These are phyloP conservation scores for Chlorella sp. DNA, from an alignment of 139 green algal genomes.

Conservation along the genomic window DNA sequence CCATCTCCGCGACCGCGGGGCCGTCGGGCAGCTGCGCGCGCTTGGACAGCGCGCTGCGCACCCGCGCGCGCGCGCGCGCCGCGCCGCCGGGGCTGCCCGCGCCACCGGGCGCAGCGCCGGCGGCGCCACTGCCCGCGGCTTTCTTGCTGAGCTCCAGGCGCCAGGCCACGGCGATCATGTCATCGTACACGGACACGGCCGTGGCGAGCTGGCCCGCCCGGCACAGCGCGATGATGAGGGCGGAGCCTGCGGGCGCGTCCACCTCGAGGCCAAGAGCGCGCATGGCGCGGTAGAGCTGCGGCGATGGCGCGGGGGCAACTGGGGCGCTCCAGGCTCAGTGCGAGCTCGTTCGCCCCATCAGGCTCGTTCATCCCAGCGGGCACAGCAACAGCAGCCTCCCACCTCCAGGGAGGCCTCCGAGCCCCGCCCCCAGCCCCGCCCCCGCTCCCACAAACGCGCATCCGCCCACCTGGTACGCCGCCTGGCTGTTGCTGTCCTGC, in stretches of 20 bases:
- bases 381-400: no score
- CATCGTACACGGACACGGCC: constrained; percentile 41
- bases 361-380: no score
- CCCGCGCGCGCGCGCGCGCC: not conserved
- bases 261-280: constrained; percentile 23
- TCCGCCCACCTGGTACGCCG: constrained; percentile 37
- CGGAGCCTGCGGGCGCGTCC: constrained; percentile 36
- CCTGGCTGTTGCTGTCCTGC: constrained; percentile 3
- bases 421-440: no score
- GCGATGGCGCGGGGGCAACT: no score
- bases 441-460: no score
- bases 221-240: constrained; percentile 57
- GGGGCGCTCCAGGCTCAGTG: no score
- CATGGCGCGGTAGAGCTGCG: constrained; percentile 25
- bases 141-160: not conserved
- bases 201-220: constrained; percentile 25
- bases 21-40: constrained; percentile 37
- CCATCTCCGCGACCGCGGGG: constrained; percentile 39
- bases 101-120: not conserved
- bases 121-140: no score
- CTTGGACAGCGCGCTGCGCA: constrained; percentile 26
- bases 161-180: constrained; percentile 42
- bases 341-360: no score
- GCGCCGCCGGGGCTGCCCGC: not conserved
- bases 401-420: no score